These are phyloP conservation scores for Trypanosoma cruzi DNA, from an alignment of 208 protist species.

Conservation along the genomic window DNA sequence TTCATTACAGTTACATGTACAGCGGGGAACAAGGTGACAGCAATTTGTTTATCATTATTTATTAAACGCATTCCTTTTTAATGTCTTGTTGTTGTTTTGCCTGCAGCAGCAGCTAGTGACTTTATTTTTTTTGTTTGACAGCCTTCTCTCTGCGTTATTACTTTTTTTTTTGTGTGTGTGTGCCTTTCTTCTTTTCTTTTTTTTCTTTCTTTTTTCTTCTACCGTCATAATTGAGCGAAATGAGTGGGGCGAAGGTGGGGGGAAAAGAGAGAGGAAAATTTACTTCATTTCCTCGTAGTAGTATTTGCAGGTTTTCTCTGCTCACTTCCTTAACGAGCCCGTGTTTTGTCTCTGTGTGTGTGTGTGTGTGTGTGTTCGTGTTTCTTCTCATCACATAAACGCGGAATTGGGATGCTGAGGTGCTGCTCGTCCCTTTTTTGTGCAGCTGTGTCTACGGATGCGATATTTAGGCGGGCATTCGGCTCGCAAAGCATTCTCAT, in stretches of 20 bases:
- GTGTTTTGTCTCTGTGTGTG: neutral
- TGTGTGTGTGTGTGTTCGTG: neutral
- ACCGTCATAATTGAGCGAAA: neutral
- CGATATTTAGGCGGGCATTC: constrained; percentile 21
- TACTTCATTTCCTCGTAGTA: neutral
- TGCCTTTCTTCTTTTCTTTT: constrained; percentile 7
- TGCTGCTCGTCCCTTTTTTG: constrained; percentile 12
- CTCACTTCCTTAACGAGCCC: neutral
- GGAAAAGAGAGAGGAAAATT: neutral
- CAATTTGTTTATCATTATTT: neutral
- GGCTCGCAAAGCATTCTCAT: constrained; percentile 22
- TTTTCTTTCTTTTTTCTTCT: neutral
- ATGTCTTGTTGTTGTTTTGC: neutral
- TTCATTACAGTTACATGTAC: neutral
- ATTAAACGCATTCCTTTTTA: neutral
- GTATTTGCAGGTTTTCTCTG: neutral
- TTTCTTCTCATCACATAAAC: neutral
- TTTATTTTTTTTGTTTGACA: neutral
- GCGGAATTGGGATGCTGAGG: constrained; percentile 15
- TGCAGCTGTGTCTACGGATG: constrained; percentile 6
- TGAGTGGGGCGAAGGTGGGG: no score
- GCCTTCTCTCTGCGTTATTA: neutral
- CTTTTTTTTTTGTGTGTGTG: neutral
- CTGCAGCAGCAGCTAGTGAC: neutral
- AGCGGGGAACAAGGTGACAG: neutral